Evolutionary conservation across 495 filamentous ascomycete species (phyloP).

Genomic region (Hypoxylon lenormandii): DNA sequence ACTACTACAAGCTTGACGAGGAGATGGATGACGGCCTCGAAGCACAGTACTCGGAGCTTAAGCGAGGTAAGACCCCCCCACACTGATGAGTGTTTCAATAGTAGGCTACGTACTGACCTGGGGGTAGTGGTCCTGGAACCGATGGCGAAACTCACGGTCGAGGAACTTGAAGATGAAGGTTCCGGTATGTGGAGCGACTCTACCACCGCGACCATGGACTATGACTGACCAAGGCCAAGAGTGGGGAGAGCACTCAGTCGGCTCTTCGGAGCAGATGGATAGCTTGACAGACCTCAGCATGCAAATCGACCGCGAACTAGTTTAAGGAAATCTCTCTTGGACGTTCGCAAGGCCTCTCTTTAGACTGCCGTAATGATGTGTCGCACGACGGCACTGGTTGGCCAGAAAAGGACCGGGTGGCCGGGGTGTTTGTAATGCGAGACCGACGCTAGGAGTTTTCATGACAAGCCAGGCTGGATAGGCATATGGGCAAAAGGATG

Average conservation of each 20-base stretch:
- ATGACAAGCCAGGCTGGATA: constrained; percentile 36
- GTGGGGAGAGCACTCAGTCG: constrained; percentile 62
- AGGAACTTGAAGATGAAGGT: constrained; percentile 67
- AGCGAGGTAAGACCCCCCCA: constrained; percentile 53
- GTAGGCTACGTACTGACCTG: constrained; percentile 30
- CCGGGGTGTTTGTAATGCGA: constrained; percentile 20
- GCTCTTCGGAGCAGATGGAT: constrained; percentile 56
- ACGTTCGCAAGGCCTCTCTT: not conserved
- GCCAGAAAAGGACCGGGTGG: not conserved
- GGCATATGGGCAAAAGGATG: constrained; percentile 29
- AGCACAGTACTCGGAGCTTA: constrained; percentile 54
- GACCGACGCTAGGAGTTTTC: constrained; percentile 10
- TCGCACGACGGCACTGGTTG: not conserved
- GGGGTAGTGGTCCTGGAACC: constrained; percentile 56
- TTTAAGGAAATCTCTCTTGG: not conserved
- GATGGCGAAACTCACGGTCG: constrained; percentile 58
- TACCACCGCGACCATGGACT: constrained; percentile 54
- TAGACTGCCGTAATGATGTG: not conserved
- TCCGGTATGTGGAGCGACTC: constrained; percentile 66
- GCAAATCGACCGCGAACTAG: constrained; percentile 51
- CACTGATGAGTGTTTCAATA: not conserved
- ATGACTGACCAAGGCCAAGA: constrained; percentile 57
- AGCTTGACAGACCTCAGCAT: constrained; percentile 55
- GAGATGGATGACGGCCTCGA: constrained; percentile 53
- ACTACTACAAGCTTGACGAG: constrained; percentile 56